phyloP scores from a whole-genome alignment of 1,139 yeast genomes.

The Pichia sp. region DNA sequence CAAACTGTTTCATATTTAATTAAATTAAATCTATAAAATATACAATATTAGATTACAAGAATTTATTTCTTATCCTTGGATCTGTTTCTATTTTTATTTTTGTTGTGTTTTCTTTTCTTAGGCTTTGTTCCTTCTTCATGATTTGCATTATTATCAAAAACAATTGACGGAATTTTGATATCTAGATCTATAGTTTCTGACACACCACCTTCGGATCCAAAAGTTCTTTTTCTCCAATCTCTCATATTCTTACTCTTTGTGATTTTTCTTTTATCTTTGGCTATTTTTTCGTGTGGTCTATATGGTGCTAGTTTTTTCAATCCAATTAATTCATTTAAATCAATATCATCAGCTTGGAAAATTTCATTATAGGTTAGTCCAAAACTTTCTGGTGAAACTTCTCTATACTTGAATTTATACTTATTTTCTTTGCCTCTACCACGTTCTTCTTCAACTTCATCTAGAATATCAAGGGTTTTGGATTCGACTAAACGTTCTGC shows the following conservation, averaged over 20 bases:
- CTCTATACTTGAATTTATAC: conserved; percentile 73
- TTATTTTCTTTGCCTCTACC: conserved; percentile 40
- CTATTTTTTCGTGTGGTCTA: conserved; percentile 64
- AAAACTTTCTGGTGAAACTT: conserved; percentile 90
- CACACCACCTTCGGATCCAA: conserved; percentile 54
- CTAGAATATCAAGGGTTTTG: conserved; percentile 41
- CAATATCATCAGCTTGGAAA: conserved; percentile 79
- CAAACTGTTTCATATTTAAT: background rate
- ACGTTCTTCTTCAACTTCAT: conserved; percentile 61
- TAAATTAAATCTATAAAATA: background rate
- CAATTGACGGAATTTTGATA: conserved; percentile 26
- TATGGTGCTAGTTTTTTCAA: conserved; percentile 92
- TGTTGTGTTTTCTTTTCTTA: conserved; percentile 10
- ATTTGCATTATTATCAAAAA: conserved; percentile 10
- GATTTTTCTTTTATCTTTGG: conserved; percentile 77
- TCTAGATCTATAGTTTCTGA: conserved; percentile 29
- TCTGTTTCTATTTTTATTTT: conserved; percentile 11
- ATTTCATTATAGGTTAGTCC: conserved; percentile 87
- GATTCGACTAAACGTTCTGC: conserved; percentile 70
- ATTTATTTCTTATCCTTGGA: conserved; percentile 6
- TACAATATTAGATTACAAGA: background rate
- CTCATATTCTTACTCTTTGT: conserved; percentile 75
- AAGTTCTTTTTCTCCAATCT: conserved; percentile 87
- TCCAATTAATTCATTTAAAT: conserved; percentile 77
- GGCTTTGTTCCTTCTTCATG: conserved; percentile 6